A percentile compares a stretch with the other conserved stretches of the same genome.
Conservation (phyloP, 2,329 filamentous ascomycete genomes). For the Sporothrix variecibatus region DNA sequence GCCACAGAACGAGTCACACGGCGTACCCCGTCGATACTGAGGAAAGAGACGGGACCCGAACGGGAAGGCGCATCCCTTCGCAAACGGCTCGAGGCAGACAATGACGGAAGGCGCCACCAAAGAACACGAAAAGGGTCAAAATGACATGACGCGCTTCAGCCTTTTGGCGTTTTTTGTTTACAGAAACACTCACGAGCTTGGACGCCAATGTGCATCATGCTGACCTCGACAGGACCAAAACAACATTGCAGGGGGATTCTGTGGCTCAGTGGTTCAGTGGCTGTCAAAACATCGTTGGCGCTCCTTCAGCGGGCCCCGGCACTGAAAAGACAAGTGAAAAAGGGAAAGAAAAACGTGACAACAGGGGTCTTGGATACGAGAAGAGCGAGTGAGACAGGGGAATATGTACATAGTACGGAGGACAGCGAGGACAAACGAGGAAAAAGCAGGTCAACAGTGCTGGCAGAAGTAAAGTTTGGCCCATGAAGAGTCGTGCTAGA, state of each 20-base stretch:
- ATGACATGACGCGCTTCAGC: not conserved
- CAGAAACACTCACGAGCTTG: not conserved
- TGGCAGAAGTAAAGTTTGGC: not conserved
- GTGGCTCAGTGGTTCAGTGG: not conserved
- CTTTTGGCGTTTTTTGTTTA: not conserved
- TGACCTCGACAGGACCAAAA: not conserved
- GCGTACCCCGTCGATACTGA: not conserved
- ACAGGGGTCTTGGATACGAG: not conserved
- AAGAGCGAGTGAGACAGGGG: not conserved
- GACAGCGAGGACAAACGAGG: not conserved
- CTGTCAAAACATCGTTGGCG: not conserved
- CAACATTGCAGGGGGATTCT: not conserved
- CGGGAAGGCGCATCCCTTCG: not conserved
- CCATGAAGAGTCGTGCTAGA: not conserved
- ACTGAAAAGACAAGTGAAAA: not conserved
- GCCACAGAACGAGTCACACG: not conserved
- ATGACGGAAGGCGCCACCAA: not conserved
- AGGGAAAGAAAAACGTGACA: not conserved
- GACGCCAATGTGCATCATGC: not conserved
- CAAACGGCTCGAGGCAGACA: not conserved
- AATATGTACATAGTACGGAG: not conserved
- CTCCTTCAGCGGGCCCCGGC: not conserved
- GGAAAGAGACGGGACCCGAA: not conserved
- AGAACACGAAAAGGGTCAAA: not conserved
- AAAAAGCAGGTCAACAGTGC: not conserved